phyloP scores from a whole-genome alignment of 2,329 filamentous ascomycete genomes.

The Cyphellophora europaea region DNA sequence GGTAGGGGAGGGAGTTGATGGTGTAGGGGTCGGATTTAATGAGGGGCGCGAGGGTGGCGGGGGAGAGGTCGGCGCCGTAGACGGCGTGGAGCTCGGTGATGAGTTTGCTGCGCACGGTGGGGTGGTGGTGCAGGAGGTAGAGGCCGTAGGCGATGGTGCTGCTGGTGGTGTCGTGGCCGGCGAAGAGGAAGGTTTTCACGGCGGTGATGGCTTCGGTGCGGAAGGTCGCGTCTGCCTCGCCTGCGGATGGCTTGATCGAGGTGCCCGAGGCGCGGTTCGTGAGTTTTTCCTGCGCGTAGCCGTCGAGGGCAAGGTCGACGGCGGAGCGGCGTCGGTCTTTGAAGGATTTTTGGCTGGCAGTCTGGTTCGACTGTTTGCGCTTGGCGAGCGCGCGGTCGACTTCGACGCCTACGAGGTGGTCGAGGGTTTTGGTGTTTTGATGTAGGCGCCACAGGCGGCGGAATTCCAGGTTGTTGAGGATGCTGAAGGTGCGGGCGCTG shows the following conservation, averaged over 20 bases:
- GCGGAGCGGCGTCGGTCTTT: conserved; percentile 12
- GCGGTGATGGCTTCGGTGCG: conserved; percentile 15
- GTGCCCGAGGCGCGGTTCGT: conserved; percentile 1
- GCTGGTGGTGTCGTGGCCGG: conserved; percentile 19
- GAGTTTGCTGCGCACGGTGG: conserved; percentile 25
- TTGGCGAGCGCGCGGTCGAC: conserved; percentile 10
- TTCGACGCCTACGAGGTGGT: conserved; percentile 10
- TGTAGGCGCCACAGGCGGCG: conserved; percentile 8
- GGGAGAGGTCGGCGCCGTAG: conserved; percentile 33
- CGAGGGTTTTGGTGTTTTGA: conserved; percentile 15
- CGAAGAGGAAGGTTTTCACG: conserved; percentile 23
- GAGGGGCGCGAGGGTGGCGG: conserved; percentile 21
- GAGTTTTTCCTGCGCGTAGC: conserved; percentile 15
- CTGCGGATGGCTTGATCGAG: background rate
- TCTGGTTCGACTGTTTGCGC: background rate
- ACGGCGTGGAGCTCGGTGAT: conserved; percentile 43
- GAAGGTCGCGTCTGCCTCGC: conserved; percentile 7
- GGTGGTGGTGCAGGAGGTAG: conserved; percentile 29
- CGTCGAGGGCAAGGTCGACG: conserved; percentile 16
- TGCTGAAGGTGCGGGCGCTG: conserved; percentile 3
- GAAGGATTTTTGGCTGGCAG: conserved; percentile 3
- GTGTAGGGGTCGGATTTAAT: conserved; percentile 35
- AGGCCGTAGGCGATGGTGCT: conserved; percentile 24
- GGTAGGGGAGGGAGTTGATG: conserved; percentile 44
- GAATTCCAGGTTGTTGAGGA: conserved; percentile 8